Conservation (phyloP, 345 rosid genomes). For the Aethionema arabicum region DNA sequence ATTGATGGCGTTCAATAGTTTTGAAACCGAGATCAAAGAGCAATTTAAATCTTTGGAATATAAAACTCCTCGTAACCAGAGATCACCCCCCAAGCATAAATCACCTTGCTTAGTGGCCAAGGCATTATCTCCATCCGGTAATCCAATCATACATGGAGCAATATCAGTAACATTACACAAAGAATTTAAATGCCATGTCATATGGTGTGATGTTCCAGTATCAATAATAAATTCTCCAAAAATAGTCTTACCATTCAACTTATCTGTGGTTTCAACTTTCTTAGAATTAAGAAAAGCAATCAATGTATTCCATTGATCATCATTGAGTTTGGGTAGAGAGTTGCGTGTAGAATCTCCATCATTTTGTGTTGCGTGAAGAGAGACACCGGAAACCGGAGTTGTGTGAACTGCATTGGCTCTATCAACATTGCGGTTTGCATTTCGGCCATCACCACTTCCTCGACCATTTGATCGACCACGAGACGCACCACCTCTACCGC, state of each 20-base stretch:
- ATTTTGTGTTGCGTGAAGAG: too few relatives aligned
- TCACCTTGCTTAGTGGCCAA: background rate
- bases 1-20: background rate
- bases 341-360: background rate
- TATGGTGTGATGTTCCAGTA: background rate
- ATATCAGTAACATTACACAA: background rate
- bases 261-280: background rate
- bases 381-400: too few relatives aligned
- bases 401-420: too few relatives aligned
- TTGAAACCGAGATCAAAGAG: background rate
- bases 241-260: background rate
- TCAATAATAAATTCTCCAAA: background rate
- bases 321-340: background rate
- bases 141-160: background rate
- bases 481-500: background rate
- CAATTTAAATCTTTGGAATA: background rate
- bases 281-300: background rate
- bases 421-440: background rate
- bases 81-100: background rate
- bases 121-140: background rate
- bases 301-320: background rate
- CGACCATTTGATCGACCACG: background rate
- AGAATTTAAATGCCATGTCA: background rate
- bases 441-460: background rate
- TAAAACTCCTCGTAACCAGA: background rate